Base-by-base conservation (phyloP, 148 eudicot species). In the Drosera capensis region DNA sequence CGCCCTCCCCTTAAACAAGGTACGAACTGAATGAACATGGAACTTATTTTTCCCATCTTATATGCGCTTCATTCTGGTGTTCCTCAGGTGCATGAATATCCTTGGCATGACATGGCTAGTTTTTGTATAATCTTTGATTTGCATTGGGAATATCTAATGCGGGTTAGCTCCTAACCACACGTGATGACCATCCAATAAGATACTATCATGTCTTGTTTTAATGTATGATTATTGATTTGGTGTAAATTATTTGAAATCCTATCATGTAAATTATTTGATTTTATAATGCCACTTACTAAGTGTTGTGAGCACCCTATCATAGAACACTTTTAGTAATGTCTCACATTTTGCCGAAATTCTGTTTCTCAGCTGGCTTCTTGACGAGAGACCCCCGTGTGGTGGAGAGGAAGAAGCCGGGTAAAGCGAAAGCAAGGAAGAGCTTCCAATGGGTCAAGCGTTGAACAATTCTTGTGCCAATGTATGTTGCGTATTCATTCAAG, bases 391-490 rank as follows among this genome's bases (percentile, higher is more conserved):
- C 97, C 8, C 68, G 97, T 54, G 66, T 71, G 17, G 97, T 88
- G 63, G 94, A 88, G 62, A 72, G 97, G 77, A 88, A 88, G 55
- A 88, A 88, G 65, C 97, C 97, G 14, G 97, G 97, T 14, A 80
- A 77, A 71, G 97, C 97, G 17, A 88, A 88, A 57, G 97, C 92
- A 48, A 72, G 97, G 51, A 88, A 84, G 75, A 83, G 97, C 58
- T 88, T 74, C 84, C 97, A 88, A 50, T 83, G 94, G 97, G 97
- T 88, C 81, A 88, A 88, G 73, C 92, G 97, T 70, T 88, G 46
- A 64, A 14, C n/a, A n/a, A n/a, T n/a, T n/a, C n/a, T n/a, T n/a
- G n/a, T n/a, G n/a, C n/a, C n/a, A n/a, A n/a, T n/a, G n/a, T n/a
- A n/a, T n/a, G n/a, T n/a, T n/a, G n/a, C n/a, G n/a, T n/a, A n/a